Conservation (phyloP, 306 rosid species). For the Inga leiocalycina region DNA sequence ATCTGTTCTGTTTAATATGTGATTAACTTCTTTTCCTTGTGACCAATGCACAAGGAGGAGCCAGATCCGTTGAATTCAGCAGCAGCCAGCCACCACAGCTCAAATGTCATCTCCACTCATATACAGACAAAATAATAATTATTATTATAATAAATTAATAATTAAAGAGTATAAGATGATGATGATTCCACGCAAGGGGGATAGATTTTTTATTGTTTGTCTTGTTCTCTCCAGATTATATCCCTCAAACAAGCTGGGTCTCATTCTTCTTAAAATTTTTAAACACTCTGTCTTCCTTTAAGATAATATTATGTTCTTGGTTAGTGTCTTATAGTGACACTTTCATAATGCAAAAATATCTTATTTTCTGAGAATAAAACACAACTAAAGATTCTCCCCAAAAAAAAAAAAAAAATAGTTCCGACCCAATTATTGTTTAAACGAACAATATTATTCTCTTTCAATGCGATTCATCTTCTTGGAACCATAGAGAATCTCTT, state of each 20-base stretch:
- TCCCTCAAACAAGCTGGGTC: not conserved
- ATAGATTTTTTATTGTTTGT: not conserved
- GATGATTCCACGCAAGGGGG: not conserved
- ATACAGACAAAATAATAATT: not conserved
- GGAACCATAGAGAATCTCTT: not conserved
- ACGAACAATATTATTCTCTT: not conserved
- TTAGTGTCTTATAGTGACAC: not conserved
- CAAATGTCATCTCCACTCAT: not conserved
- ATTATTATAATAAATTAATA: not conserved
- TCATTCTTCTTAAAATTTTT: not conserved
- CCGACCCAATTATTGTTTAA: not conserved
- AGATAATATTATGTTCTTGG: not conserved
- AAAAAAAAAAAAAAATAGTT: not conserved
- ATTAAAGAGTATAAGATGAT: not conserved
- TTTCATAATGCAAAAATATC: not conserved
- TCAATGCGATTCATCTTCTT: not conserved
- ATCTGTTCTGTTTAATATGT: not conserved
- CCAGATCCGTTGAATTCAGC: constrained; percentile 19
- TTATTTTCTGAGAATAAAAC: not conserved
- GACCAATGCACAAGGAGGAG: not conserved
- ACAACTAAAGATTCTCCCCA: not conserved
- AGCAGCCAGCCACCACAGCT: not conserved
- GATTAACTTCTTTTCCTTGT: not conserved
- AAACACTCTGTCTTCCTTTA: not conserved
- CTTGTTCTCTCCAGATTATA: not conserved